Conservation (phyloP, 202 grass and related monocot genomes). For the Zizania palustris region DNA sequence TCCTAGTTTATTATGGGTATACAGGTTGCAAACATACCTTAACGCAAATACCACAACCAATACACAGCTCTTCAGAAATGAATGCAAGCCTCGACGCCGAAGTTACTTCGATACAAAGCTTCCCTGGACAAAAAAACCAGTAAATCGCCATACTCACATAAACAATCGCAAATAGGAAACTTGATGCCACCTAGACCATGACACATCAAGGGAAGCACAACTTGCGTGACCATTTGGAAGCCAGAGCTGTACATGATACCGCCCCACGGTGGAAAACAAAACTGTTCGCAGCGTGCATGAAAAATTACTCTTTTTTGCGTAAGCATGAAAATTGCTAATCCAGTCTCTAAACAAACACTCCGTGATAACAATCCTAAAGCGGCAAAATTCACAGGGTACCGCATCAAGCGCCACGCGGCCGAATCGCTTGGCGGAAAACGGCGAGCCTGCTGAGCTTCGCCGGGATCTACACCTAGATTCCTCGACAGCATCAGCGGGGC, state of each 20-base stretch:
- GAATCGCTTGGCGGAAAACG: not conserved
- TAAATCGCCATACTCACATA: constrained; percentile 6
- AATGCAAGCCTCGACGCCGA: constrained; percentile 63
- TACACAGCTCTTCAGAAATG: constrained; percentile 93
- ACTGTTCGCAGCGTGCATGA: not conserved
- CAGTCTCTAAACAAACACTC: not conserved
- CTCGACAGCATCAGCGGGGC: not conserved
- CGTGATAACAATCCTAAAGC: not conserved
- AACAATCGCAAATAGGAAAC: not conserved
- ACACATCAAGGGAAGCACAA: not conserved
- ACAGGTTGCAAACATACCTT: constrained; percentile 56
- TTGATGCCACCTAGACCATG: not conserved
- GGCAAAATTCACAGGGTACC: not conserved
- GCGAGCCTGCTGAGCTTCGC: not conserved
- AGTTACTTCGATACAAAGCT: constrained; percentile 83
- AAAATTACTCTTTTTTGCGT: not conserved
- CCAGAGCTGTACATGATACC: not conserved
- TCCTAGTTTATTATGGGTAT: constrained; percentile 13
- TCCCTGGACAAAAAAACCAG: constrained; percentile 51
- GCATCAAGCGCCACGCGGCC: not conserved
- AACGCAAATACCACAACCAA: constrained; percentile 93
- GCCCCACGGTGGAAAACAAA: not conserved
- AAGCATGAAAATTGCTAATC: not conserved
- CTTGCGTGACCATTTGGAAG: not conserved
- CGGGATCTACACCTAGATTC: constrained; percentile 14